phyloP scores from a whole-genome alignment of 2,329 filamentous ascomycete species.

The Plenodomus lindquistii region DNA sequence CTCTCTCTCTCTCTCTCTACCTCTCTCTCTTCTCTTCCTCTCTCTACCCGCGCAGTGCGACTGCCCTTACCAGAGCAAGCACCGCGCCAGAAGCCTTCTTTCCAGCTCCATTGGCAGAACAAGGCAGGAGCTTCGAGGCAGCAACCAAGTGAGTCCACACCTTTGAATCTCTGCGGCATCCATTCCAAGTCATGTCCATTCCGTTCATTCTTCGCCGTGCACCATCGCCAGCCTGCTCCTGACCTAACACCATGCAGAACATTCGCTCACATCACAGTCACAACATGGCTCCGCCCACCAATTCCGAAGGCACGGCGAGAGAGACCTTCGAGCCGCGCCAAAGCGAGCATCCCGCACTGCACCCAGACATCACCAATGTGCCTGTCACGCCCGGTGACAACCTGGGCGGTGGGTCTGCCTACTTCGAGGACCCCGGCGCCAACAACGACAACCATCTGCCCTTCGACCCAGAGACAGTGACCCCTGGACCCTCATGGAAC shows the following conservation, averaged over 20 bases:
- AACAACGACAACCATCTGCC: conserved; percentile 27
- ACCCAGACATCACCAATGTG: conserved; percentile 43
- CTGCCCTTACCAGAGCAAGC: too few relatives aligned
- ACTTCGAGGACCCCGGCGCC: conserved; percentile 31
- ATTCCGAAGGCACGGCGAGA: conserved; percentile 17
- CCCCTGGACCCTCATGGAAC: conserved; percentile 42
- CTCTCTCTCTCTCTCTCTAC: too few relatives aligned
- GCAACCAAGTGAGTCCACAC: too few relatives aligned
- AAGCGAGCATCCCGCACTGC: conserved; percentile 46
- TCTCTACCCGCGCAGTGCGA: too few relatives aligned
- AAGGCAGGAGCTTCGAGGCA: too few relatives aligned
- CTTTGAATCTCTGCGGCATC: too few relatives aligned
- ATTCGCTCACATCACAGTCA: conserved; percentile 7
- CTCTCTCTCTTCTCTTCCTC: too few relatives aligned
- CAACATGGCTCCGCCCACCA: conserved; percentile 33
- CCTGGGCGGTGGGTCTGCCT: conserved; percentile 42
- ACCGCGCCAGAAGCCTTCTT: too few relatives aligned
- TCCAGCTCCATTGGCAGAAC: too few relatives aligned
- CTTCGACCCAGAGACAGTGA: conserved; percentile 34
- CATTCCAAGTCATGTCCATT: too few relatives aligned
- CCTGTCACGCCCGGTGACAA: conserved; percentile 51
- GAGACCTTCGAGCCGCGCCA: conserved; percentile 29
- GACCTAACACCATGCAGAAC: conserved; percentile 26
- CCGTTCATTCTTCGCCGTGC: too few relatives aligned
- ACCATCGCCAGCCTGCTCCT: conserved; percentile 9